Base-by-base conservation (phyloP, 2,329 filamentous ascomycete genomes). In the Sporothrix brunneoviolacea region DNA sequence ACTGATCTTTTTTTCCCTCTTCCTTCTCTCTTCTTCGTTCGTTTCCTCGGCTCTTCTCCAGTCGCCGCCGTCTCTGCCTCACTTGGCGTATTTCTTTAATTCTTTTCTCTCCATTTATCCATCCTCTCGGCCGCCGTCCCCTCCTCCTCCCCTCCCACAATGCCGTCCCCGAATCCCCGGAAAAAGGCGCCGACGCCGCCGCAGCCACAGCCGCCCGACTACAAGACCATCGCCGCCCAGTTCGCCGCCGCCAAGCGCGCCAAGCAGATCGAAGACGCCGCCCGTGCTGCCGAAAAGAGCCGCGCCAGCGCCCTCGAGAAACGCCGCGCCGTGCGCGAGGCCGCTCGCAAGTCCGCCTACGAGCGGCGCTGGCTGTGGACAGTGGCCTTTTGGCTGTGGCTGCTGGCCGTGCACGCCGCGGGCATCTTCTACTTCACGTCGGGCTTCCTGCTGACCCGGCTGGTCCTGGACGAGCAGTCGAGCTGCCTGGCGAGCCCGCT, bases 371-470 rank as follows among this genome's bases (percentile, higher is more conserved):
- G 74, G 72, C 66, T 68, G 54, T 82, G 79, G 79, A 74, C 77
- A 2, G 70, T 83, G 30, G 79, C 73, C 33, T 88, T 91, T 65
- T 88, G 88, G 73, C 64, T 74, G 35, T 83, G 83, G 73, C 70
- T 91, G 63, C 69, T 88, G 64, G 80, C 70, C 57, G 77, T 96
- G 36, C 93, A 98, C 65, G 74, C 79, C 40, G 72, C 86, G 32
- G 91, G 90, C 53, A 84, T 97, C 60, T 88, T 86, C 64, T 86
- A 96, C 64, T 98, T 98, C 70, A 95, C 89, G 22, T 90, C 86
- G 65, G 93, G 93, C 33, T 98, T 98, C 68, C 80, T 98, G 55
- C 79, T 98, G 57, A 95, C 91, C 50, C 82, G 93, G 52, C 71
- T 89, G 55, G 84, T 91, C 46, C 75, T 93, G 52, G 83, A 89